Base-by-base conservation (phyloP, 768 basidiomycete genomes). In the Suillus tomentosus region DNA sequence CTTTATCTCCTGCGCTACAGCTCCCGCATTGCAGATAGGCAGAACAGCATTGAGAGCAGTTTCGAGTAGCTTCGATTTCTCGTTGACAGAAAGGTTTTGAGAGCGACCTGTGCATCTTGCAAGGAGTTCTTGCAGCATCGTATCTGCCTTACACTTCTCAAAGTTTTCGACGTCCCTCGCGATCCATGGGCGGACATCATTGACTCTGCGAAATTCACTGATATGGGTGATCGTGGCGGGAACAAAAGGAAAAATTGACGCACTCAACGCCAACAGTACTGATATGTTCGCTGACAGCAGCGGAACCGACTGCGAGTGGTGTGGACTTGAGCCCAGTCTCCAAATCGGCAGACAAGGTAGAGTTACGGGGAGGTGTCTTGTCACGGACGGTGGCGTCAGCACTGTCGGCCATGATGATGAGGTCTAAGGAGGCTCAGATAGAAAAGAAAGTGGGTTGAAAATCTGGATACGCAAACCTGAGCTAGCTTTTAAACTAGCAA, bases 41-140 rank as follows among this genome's bases (percentile, higher is more conserved):
- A 24, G 24, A 24, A 24, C 24, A 24, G 24, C 24, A 24, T 24
- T 24, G 24, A 24, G 24, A 24, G 24, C 24, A 24, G 24, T 24
- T 24, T 24, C 13, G 19, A 47, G 11, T 60, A 60, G 17, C 15
- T 13, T 60, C 6, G 43, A 45, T 24, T 60, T 47, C 43, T 45
- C 43, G 8, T 8, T 45, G 43, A 31, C 27, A 14, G 47, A 11
- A 34, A 45, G 22, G 31, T 31, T 0, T 31, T 31, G 31, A 31
- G 27, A 60, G 4, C 17, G 13, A 47, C 45, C 59, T 45, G 39
- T 6, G 34, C 59, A 60, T 2, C 17, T 19, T 37, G 43, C 39
- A 17, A 60, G 40, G 19, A 60, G 42, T 15, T 11, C 37, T n/a
- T 60, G 36, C 14, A 60, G 59, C 59, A 45, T 60, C 14, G 7